A percentile compares a stretch with the other conserved stretches of the same genome.
These are phyloP conservation scores for Zygnema cylindricum DNA, from an alignment of 139 green algal species.

Conservation along the genomic window DNA sequence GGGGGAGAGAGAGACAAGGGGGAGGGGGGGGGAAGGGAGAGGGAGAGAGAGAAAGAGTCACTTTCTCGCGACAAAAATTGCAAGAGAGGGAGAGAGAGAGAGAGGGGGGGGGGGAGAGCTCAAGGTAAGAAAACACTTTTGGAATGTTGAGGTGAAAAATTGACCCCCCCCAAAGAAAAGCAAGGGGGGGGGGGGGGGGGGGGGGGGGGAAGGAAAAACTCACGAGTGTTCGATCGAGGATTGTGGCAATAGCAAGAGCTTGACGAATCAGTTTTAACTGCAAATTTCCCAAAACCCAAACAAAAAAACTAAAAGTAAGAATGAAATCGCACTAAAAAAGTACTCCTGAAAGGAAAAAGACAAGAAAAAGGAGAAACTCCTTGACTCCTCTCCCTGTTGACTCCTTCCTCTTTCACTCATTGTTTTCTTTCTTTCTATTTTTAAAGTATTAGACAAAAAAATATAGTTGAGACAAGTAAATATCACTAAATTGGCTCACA, in stretches of 20 bases:
- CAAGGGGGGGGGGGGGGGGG: background rate
- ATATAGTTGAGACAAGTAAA: no score
- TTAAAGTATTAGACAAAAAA: no score
- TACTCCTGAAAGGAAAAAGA: no score
- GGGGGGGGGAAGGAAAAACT: background rate
- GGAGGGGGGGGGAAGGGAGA: background rate
- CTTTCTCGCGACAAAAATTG: background rate
- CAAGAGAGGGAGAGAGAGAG: background rate
- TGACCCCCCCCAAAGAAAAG: constrained; percentile 24
- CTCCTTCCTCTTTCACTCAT: no score
- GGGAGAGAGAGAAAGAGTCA: background rate
- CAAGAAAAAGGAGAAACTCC: no score
- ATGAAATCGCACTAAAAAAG: no score
- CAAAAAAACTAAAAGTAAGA: no score
- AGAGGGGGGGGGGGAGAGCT: background rate
- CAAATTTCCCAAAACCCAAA: background rate
- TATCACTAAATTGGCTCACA: no score
- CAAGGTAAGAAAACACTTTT: no score
- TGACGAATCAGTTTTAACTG: constrained; percentile 6
- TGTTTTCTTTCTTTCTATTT: no score
- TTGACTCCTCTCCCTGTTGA: no score
- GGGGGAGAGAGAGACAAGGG: background rate
- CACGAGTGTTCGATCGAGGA: constrained; percentile 50
- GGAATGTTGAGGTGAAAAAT: background rate
- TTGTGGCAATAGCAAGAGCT: constrained; percentile 47